Conservation (phyloP, 169 alveolate genomes). For the Blepharisma undulans region DNA sequence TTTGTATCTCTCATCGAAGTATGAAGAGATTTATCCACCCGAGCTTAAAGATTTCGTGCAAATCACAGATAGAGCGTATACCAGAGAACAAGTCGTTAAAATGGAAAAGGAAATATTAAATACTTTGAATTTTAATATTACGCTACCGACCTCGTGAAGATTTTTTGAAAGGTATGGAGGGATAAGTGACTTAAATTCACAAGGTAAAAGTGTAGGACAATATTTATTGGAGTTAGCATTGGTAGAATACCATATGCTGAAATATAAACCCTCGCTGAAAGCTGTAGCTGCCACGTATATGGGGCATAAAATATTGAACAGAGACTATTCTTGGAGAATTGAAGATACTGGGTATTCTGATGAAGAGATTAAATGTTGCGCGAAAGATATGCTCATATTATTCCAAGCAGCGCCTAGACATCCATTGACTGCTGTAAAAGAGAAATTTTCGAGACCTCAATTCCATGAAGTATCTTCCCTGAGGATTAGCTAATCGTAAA, state of each 20-base stretch:
- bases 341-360: slow-evolving; percentile 6
- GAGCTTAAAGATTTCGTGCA: slow-evolving; percentile 70
- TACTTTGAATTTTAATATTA: slow-evolving; percentile 60
- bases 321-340: slow-evolving; percentile 33
- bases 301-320: slow-evolving; percentile 46
- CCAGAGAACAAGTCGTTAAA: slow-evolving; percentile 65
- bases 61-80: slow-evolving; percentile 77
- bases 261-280: slow-evolving; percentile 42
- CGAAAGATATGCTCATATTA: neutral
- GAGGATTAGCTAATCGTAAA: neutral
- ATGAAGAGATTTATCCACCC: slow-evolving; percentile 88
- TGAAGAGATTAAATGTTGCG: slow-evolving; percentile 6
- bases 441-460: slow-evolving; percentile 9
- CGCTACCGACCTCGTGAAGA: slow-evolving; percentile 54
- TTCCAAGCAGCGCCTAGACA: neutral
- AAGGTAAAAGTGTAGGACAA: slow-evolving; percentile 38
- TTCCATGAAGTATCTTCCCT: slow-evolving; percentile 6
- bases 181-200: slow-evolving; percentile 3
- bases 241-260: slow-evolving; percentile 52
- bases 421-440: slow-evolving; percentile 32
- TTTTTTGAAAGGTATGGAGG: slow-evolving; percentile 55
- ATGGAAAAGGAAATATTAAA: slow-evolving; percentile 78
- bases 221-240: slow-evolving; percentile 62
- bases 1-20: slow-evolving; percentile 76
- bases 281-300: slow-evolving; percentile 66